Base-by-base conservation (phyloP, 192 early-diverging fungal genomes). In the Irineochytrium annulatum region DNA sequence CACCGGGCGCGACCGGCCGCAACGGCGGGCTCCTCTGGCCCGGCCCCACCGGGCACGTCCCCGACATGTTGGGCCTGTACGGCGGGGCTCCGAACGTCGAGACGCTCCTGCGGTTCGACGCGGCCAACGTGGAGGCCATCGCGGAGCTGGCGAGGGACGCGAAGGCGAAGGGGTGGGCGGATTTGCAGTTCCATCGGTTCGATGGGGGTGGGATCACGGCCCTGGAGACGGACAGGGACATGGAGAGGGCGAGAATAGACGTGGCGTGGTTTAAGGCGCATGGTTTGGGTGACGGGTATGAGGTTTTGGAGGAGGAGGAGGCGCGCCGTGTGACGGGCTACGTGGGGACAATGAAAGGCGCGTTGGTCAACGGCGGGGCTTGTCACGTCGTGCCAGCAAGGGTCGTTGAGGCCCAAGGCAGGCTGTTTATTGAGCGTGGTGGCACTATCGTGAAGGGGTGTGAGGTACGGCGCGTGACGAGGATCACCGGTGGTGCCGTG, bases 1-100 rank as follows among this genome's bases (percentile, higher is more conserved):
- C 71, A 22, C 70, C 65, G 14, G 82, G 82, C 11, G 82, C 82
- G n/a, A 80, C 82, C 16, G 82, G 82, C 3, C 64, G 82, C 13
- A 84, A 84, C 54, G 82, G 82, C 31, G 79, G 76, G 0, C 64
- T 76, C 27, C 27, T 75, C 22, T 53, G 68, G 34, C 70, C 78
- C 3, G 63, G 68, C 16, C 24, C 26, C 28, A 22, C 46, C 41
- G 63, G 27, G 2, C 33, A 33, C 2, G 60, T 57, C 39, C 20
- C 19, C 16, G 39, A 37, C 20, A 8, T 43, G 41, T 8, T 29
- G 6, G 41, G n/a, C 20, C 20, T 34, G 45, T 32, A 45, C n/a
- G 65, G 44, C 52, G 68, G 54, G 17, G 41, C 48, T 2, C 22
- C 27, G 20, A 52, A 66, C 33, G 44, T 65, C 16, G 46, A 49